These are phyloP conservation scores for Blastobotrys indianensis DNA, from an alignment of 1,139 yeast genomes.

Conservation along the genomic window DNA sequence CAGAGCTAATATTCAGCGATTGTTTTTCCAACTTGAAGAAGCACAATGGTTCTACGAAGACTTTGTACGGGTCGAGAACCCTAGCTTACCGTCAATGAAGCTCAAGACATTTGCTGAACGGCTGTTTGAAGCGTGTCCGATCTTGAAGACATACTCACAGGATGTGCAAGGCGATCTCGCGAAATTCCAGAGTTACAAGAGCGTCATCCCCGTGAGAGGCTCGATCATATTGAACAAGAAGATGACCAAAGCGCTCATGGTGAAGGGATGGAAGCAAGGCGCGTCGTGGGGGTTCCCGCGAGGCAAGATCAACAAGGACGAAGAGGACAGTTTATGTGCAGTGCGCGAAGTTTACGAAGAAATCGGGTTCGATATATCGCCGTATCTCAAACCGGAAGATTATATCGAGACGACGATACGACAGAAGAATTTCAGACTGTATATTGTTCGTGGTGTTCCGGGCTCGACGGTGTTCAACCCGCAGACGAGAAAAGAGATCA, in stretches of 20 bases:
- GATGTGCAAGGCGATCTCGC: slow-evolving; percentile 25
- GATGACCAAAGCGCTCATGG: slow-evolving; percentile 66
- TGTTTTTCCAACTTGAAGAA: slow-evolving; percentile 92
- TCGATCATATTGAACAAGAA: slow-evolving; percentile 77
- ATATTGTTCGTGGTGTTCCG: slow-evolving; percentile 71
- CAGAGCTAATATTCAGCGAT: slow-evolving; percentile 39
- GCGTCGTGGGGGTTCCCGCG: slow-evolving; percentile 92
- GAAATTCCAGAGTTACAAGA: slow-evolving; percentile 74
- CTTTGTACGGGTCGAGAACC: slow-evolving; percentile 68
- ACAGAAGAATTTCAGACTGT: slow-evolving; percentile 85
- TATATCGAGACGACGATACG: slow-evolving; percentile 74
- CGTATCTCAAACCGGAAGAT: slow-evolving; percentile 60
- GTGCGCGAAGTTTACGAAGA: slow-evolving; percentile 93
- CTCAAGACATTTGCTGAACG: slow-evolving; percentile 73
- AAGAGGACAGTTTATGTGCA: slow-evolving; percentile 85
- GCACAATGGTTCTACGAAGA: slow-evolving; percentile 98
- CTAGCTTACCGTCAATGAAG: slow-evolving; percentile 69
- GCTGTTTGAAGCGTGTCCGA: slow-evolving; percentile 72
- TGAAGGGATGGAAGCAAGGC: slow-evolving; percentile 78
- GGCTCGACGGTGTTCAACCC: slow-evolving; percentile 72
- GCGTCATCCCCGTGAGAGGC: slow-evolving; percentile 92
- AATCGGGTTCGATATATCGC: slow-evolving; percentile 82
- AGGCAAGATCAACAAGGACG: slow-evolving; percentile 94
- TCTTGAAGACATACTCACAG: slow-evolving; percentile 38
- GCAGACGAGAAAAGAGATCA: slow-evolving; percentile 79